These are phyloP conservation scores for Beverwykella pulmonaria DNA, from an alignment of 495 filamentous ascomycete genomes.

Conservation along the genomic window DNA sequence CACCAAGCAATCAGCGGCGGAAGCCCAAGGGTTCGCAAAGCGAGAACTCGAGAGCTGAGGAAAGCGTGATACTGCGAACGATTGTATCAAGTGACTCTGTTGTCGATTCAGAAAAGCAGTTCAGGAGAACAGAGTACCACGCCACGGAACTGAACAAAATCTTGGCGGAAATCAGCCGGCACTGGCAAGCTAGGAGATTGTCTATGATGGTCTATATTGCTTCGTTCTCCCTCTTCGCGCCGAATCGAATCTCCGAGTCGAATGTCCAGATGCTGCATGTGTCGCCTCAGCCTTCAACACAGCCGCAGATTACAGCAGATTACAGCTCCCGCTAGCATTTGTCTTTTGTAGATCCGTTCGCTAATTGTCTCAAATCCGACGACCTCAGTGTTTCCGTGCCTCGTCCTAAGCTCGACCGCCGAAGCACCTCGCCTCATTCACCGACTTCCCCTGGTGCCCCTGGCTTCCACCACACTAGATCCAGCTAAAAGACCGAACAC, in stretches of 20 bases:
- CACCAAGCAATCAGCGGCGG: not conserved
- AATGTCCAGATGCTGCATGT: constrained; percentile 31
- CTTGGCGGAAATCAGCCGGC: constrained; percentile 15
- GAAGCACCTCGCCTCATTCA: not conserved
- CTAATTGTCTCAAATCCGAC: not conserved
- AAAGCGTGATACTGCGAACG: not conserved
- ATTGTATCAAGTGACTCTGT: not conserved
- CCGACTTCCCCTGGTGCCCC: not conserved
- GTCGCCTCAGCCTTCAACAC: constrained; percentile 9
- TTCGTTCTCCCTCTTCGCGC: constrained; percentile 25
- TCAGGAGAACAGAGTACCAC: constrained; percentile 1
- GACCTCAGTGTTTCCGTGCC: not conserved
- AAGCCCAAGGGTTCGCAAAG: not conserved
- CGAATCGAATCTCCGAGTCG: constrained; percentile 26
- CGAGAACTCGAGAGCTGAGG: not conserved
- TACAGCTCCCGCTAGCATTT: not conserved
- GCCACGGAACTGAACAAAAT: constrained; percentile 6
- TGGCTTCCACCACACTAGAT: not conserved
- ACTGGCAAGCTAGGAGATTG: constrained; percentile 13
- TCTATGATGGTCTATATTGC: constrained; percentile 23
- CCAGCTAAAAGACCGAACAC: constrained; percentile 6
- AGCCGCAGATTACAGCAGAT: not conserved
- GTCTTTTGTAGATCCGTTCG: not conserved
- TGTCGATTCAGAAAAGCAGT: constrained; percentile 5
- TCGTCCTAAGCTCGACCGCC: not conserved